phyloP scores from a whole-genome alignment of 2,329 filamentous ascomycete species.

The Fusarium sp. region DNA sequence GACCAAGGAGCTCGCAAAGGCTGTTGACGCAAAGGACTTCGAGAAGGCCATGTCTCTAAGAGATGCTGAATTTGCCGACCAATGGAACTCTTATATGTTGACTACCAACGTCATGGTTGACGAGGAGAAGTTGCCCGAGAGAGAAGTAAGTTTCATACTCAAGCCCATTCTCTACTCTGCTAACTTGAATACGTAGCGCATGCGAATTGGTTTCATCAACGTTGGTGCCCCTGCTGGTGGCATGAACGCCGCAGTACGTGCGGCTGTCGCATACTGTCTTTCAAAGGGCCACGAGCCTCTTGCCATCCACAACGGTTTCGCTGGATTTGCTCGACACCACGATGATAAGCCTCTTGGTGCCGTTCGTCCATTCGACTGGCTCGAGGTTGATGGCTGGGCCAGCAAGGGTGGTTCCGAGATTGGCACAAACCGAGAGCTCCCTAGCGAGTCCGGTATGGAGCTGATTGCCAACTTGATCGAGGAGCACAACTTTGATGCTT shows the following conservation, averaged over 20 bases:
- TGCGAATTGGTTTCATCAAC: slow-evolving; percentile 96
- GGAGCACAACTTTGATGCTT: slow-evolving; percentile 87
- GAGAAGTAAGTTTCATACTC: slow-evolving; percentile 68
- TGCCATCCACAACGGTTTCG: slow-evolving; percentile 96
- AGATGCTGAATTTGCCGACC: slow-evolving; percentile 93
- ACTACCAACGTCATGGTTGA: slow-evolving; percentile 86
- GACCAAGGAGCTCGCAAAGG: slow-evolving; percentile 85
- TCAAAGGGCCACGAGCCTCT: slow-evolving; percentile 92
- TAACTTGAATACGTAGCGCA: slow-evolving; percentile 67
- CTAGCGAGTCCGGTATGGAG: slow-evolving; percentile 85
- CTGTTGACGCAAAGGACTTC: slow-evolving; percentile 88
- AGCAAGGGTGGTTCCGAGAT: slow-evolving; percentile 98
- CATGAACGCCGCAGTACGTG: slow-evolving; percentile 97
- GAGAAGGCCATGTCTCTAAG: slow-evolving; percentile 87
- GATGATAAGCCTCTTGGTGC: slow-evolving; percentile 83
- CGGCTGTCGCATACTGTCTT: slow-evolving; percentile 91
- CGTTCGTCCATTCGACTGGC: slow-evolving; percentile 88
- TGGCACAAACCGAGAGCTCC: slow-evolving; percentile 94
- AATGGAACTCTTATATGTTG: slow-evolving; percentile 89
- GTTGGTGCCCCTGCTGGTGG: slow-evolving; percentile 96
- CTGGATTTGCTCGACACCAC: slow-evolving; percentile 91
- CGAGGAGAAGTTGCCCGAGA: slow-evolving; percentile 72
- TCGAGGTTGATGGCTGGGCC: slow-evolving; percentile 95
- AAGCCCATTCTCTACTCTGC: background rate
- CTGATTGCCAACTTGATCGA: slow-evolving; percentile 85